Evolutionary conservation across 176 grass and related monocot genomes (phyloP).

Genomic region (Zea mays): Zm-B73-REFERENCE-NAM-5.0 NC_050105.1:114991001-114991500

Average conservation of each 20-base stretch:
- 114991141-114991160: not conserved
- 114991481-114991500: not conserved
- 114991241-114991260: conserved; percentile 1
- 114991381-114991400: conserved; percentile 32
- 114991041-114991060: not conserved
- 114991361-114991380: conserved; percentile 30
- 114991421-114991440: conserved; percentile 55
- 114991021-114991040: not conserved
- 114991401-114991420: conserved; percentile 48
- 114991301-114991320: not conserved
- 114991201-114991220: not conserved
- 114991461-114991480: conserved; percentile 25
- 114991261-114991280: not conserved
- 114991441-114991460: conserved; percentile 31
- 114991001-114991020: not conserved
- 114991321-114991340: not conserved
- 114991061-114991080: not conserved
- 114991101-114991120: not conserved
- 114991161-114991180: not conserved
- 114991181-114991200: not conserved
- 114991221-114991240: not conserved
- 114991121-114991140: not conserved
- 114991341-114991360: conserved; percentile 37
- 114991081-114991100: not conserved
- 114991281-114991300: not conserved